Base-by-base conservation (phyloP, 306 rosid genomes). In the Purshia tridentata region DNA sequence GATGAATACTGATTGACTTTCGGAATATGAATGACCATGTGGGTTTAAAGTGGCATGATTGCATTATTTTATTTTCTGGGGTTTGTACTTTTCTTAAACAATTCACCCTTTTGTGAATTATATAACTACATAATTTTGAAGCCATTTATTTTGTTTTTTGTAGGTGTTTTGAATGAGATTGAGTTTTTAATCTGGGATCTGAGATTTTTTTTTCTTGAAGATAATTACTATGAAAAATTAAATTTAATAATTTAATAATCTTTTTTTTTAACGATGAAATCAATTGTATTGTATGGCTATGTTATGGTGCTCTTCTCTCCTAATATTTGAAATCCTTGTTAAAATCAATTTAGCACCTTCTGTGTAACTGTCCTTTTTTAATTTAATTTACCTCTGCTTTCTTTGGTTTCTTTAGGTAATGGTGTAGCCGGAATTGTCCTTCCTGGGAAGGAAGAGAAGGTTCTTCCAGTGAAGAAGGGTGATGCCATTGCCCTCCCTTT, bases 401-500 rank as follows among this genome's bases (percentile, higher is more conserved):
- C 50, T 65, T 77, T 53, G 14, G n/a, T 61, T 49, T 68, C 0
- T 45, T 46, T n/a, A 91, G 97, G 93, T 13, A 57, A 8, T 40
- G 97, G 96, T 41, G 82, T 77, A 49, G 88, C 77, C 63, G 96
- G 97, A 72, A 75, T 92, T 29, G 86, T 92, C 14, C 89, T 80
- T 22, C 96, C 96, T 12, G 96, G 89, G 66, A 41, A 77, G 16
- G 90, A 92, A 70, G 96, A 92, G 84, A 89, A 83, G 83, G 90
- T 89, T 45, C 45, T 92, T 57, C 86, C 90, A 70, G 84, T 92
- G 20, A 92, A 89, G 77, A 86, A 88, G 83, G 96, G 96, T n/a
- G 96, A 92, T 69, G 90, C 96, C 9, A 67, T 91, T 77, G 96
- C 97, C 35, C 88, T 91, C 11, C 96, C 97, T 15, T 87, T 91